Conservation (phyloP, 2,329 filamentous ascomycete genomes). For the Stagonosporopsis rhizophila region DNA sequence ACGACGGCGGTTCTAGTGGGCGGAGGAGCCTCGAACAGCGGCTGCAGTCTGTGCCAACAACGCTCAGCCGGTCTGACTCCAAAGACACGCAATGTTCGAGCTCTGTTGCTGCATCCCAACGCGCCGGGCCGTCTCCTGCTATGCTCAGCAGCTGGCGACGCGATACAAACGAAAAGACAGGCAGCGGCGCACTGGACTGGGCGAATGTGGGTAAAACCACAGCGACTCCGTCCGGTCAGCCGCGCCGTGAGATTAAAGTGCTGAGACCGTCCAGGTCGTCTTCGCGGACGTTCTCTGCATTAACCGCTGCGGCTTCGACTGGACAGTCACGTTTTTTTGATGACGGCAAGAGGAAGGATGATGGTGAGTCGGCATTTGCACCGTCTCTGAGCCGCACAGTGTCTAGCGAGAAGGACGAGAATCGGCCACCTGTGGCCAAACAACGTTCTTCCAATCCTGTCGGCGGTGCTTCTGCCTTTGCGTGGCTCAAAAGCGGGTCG, state of each 20-base stretch:
- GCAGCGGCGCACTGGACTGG: slow-evolving; percentile 56
- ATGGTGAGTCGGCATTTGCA: slow-evolving; percentile 22
- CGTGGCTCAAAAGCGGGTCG: slow-evolving; percentile 74
- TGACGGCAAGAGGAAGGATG: slow-evolving; percentile 52
- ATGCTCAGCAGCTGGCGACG: slow-evolving; percentile 60
- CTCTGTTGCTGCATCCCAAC: slow-evolving; percentile 28
- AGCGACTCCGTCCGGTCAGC: slow-evolving; percentile 68
- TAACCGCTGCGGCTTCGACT: slow-evolving; percentile 33
- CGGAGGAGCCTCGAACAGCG: slow-evolving; percentile 44
- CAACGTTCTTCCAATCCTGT: slow-evolving; percentile 78
- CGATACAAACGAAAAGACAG: slow-evolving; percentile 46
- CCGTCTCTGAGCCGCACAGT: slow-evolving; percentile 38
- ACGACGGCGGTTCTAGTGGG: slow-evolving; percentile 39
- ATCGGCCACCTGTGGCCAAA: slow-evolving; percentile 50
- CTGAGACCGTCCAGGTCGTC: slow-evolving; percentile 76
- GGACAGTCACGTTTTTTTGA: slow-evolving; percentile 59
- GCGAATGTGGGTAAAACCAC: slow-evolving; percentile 62
- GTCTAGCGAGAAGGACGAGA: slow-evolving; percentile 47
- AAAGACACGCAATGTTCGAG: slow-evolving; percentile 33
- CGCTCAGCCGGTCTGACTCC: slow-evolving; percentile 26
- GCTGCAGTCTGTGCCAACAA: slow-evolving; percentile 29
- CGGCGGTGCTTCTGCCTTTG: slow-evolving; percentile 91
- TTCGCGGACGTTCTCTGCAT: slow-evolving; percentile 56
- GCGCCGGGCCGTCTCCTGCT: slow-evolving; percentile 49
- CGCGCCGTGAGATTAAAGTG: slow-evolving; percentile 84